phyloP scores from a whole-genome alignment of 2,329 filamentous ascomycete species.

The Plectosphaerella sp. region DNA sequence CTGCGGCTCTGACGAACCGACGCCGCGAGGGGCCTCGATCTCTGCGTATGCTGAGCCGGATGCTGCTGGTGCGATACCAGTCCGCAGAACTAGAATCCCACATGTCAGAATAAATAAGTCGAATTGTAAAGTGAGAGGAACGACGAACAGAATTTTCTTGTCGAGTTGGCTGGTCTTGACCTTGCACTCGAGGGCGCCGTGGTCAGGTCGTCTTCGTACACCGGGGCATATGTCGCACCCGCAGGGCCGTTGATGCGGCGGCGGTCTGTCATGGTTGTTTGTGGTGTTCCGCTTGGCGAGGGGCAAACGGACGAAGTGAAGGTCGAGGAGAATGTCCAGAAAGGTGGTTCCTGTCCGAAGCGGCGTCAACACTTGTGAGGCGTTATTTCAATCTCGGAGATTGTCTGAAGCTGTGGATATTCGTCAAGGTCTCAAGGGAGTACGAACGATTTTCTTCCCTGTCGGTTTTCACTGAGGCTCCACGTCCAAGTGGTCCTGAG shows the following conservation, averaged over 20 bases:
- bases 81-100: conserved; percentile 67
- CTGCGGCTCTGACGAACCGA: conserved; percentile 27
- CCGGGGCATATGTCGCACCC: conserved; percentile 69
- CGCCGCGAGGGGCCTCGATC: conserved; percentile 45
- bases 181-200: conserved; percentile 47
- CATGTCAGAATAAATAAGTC: too few species aligned
- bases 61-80: conserved; percentile 86
- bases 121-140: too few species aligned
- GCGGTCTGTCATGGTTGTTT: conserved; percentile 67
- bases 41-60: conserved; percentile 89
- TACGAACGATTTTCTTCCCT: too few species aligned
- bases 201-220: conserved; percentile 54
- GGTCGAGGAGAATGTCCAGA: too few species aligned
- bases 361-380: too few species aligned
- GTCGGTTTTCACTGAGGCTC: too few species aligned
- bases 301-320: too few species aligned
- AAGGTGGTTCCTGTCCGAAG: too few species aligned
- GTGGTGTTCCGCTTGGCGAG: neutral
- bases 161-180: conserved; percentile 60
- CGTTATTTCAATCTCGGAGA: too few species aligned
- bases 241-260: conserved; percentile 86
- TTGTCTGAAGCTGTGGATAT: too few species aligned
- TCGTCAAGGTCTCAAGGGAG: too few species aligned
- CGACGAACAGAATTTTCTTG: conserved; percentile 79
- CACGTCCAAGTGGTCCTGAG: too few species aligned